These are phyloP conservation scores for Fagus crenata DNA, from an alignment of 306 rosid species.

Conservation along the genomic window DNA sequence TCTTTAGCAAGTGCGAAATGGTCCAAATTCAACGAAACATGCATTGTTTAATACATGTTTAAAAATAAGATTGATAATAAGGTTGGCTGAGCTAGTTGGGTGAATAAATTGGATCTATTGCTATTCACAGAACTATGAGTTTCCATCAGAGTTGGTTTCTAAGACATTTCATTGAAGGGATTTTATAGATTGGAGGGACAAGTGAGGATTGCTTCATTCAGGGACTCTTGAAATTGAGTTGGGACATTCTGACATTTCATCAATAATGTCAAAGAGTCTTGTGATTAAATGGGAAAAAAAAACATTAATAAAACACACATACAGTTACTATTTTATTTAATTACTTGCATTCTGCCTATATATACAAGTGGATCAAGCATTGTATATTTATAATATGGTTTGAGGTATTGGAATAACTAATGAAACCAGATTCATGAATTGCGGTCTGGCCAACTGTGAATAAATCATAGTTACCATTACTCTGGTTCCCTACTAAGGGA, in stretches of 20 bases:
- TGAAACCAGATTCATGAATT: slow-evolving; percentile 6
- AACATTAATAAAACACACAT: background rate
- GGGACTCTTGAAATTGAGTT: no score
- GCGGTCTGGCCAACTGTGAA: background rate
- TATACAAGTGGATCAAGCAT: background rate
- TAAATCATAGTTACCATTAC: background rate
- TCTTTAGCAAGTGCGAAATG: background rate
- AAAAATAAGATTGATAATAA: no score
- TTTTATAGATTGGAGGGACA: background rate
- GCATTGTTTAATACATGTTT: no score
- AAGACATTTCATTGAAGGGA: background rate
- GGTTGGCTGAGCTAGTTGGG: no score
- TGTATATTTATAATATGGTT: background rate
- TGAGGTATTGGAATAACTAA: background rate
- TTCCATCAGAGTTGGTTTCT: no score
- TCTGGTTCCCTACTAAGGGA: slow-evolving; percentile 7
- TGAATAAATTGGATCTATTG: no score
- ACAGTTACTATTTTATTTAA: no score
- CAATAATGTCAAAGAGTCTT: no score
- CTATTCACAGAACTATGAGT: no score
- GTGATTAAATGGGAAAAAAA: no score
- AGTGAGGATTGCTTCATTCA: no score
- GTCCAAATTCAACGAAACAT: background rate
- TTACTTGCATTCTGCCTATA: background rate
- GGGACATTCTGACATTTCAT: no score